Percentiles rank a stretch among this genome's conserved stretches.
phyloP scores from a whole-genome alignment of 495 filamentous ascomycete species.

The Letharia columbiana region DNA sequence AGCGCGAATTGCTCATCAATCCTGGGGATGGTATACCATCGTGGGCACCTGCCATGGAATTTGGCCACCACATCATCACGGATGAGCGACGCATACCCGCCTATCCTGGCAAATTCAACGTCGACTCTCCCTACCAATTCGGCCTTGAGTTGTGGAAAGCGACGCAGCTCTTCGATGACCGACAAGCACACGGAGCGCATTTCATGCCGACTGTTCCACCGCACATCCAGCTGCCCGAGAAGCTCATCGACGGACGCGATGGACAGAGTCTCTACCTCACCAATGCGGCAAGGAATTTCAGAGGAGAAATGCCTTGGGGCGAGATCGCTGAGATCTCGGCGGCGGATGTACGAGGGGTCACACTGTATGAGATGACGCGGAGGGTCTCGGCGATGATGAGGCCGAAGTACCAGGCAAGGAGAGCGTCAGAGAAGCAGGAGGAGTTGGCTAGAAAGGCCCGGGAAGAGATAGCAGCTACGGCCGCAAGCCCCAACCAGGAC shows the following conservation, averaged over 20 bases:
- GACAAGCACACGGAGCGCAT: not conserved
- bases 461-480: not conserved
- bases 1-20: not conserved
- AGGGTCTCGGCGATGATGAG: not conserved
- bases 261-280: not conserved
- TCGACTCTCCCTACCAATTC: not conserved
- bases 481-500: not conserved
- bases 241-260: not conserved
- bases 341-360: not conserved
- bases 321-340: slow-evolving; percentile 3
- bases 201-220: not conserved
- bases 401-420: not conserved
- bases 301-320: not conserved
- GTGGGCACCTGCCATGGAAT: not conserved
- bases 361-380: not conserved
- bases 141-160: not conserved
- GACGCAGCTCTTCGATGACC: not conserved
- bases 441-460: not conserved
- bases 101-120: not conserved
- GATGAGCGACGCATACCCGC: not conserved
- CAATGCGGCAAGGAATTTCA: not conserved
- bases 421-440: not conserved
- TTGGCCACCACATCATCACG: not conserved
- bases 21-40: not conserved
- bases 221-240: not conserved